phyloP scores from a whole-genome alignment of 73 alveolate species.

The Paramecium pentaurelia region DNA sequence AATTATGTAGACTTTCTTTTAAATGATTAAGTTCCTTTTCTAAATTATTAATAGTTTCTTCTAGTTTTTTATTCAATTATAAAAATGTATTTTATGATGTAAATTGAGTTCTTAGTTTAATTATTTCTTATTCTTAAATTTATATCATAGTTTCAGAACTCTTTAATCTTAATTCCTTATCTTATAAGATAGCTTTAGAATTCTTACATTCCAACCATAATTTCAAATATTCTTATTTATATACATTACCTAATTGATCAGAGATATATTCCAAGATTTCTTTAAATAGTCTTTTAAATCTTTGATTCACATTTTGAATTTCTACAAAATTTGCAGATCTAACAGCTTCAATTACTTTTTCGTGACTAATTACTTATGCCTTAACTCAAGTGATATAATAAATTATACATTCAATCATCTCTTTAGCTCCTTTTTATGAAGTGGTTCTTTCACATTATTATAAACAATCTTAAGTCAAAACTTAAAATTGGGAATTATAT shows the following conservation, averaged over 20 bases:
- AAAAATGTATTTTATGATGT: not conserved
- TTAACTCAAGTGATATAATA: not conserved
- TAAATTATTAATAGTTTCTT: not conserved
- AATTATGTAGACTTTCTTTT: not conserved
- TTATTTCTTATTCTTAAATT: not conserved
- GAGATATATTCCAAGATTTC: not conserved
- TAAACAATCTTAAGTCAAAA: not conserved
- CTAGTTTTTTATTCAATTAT: not conserved
- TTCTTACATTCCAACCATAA: not conserved
- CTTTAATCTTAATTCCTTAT: not conserved
- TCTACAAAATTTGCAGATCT: constrained; percentile 21
- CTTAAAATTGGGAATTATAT: not conserved
- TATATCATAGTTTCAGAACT: not conserved
- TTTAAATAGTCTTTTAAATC: not conserved
- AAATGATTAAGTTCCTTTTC: not conserved
- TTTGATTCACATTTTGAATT: not conserved
- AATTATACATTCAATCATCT: not conserved
- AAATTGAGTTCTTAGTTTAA: not conserved
- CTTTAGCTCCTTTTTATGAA: not conserved
- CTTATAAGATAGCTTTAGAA: not conserved
- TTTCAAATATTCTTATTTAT: not conserved
- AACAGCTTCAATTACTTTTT: constrained; percentile 36
- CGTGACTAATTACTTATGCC: not conserved
- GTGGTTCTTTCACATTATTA: not conserved
- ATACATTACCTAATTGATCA: not conserved